Evolutionary conservation across 371 early-diverging fungal species (phyloP).

Genomic region (Mortierella sp.): DNA sequence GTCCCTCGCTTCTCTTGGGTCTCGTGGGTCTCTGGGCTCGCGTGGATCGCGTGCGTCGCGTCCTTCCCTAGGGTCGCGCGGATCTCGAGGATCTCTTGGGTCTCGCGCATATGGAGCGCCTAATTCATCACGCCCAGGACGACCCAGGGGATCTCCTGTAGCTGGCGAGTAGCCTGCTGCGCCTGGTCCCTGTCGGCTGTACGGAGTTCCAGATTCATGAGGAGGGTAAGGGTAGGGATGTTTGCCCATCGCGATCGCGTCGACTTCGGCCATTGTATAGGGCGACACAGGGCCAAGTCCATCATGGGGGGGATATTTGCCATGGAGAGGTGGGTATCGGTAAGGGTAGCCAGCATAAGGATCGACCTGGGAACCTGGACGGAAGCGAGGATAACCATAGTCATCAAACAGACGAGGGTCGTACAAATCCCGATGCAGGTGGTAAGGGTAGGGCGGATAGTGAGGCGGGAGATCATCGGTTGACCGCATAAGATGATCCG

Average conservation of each 20-base stretch:
- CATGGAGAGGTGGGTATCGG: slow-evolving; percentile 7
- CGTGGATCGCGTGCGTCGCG: background rate
- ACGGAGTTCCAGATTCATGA: background rate
- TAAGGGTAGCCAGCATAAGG: slow-evolving; percentile 3
- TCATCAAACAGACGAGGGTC: slow-evolving; percentile 3
- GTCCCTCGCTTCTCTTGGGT: background rate
- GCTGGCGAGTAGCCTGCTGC: background rate
- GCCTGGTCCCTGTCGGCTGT: background rate
- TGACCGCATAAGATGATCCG: background rate
- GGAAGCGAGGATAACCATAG: background rate
- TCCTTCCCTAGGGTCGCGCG: background rate
- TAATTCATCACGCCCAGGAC: background rate
- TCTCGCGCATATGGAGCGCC: background rate
- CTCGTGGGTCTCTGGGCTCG: background rate
- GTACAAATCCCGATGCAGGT: background rate
- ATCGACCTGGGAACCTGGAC: background rate
- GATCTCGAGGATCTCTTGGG: background rate
- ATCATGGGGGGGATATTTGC: background rate
- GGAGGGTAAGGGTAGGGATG: slow-evolving; percentile 4
- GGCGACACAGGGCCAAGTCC: background rate
- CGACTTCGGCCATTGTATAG: slow-evolving; percentile 1
- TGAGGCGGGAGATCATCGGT: slow-evolving; percentile 9
- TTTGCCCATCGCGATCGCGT: slow-evolving; percentile 4
- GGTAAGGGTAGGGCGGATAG: slow-evolving; percentile 3
- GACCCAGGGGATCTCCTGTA: background rate